phyloP scores from a whole-genome alignment of 2,329 filamentous ascomycete species.

The Exophiala spinifera region DNA sequence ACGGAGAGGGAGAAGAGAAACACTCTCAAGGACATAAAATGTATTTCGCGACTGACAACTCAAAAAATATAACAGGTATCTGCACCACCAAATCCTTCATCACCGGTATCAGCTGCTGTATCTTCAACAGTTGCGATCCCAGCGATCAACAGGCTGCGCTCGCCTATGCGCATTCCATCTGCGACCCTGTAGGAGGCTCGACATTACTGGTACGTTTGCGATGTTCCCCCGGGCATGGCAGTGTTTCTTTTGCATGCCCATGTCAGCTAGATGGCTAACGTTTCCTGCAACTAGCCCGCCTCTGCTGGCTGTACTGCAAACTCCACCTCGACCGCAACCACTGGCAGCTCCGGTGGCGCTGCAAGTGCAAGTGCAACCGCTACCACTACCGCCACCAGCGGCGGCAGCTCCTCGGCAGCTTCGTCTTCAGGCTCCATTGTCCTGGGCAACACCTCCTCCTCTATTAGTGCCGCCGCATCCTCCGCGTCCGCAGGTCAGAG shows the following conservation, averaged over 20 bases:
- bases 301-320: slow-evolving; percentile 15
- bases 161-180: slow-evolving; percentile 34
- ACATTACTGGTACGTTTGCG: slow-evolving; percentile 32
- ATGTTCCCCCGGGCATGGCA: too few relatives aligned
- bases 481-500: slow-evolving; percentile 3
- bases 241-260: too few relatives aligned
- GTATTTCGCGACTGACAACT: too few relatives aligned
- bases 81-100: slow-evolving; percentile 49
- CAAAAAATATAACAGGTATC: slow-evolving; percentile 34
- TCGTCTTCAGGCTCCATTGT: slow-evolving; percentile 17
- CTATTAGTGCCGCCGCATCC: slow-evolving; percentile 17
- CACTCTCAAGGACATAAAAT: too few relatives aligned
- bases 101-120: slow-evolving; percentile 49
- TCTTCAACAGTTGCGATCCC: slow-evolving; percentile 42
- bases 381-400: slow-evolving; percentile 9
- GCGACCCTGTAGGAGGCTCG: slow-evolving; percentile 37
- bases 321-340: slow-evolving; percentile 2
- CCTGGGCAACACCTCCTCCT: neutral
- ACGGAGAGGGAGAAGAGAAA: too few relatives aligned
- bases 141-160: slow-evolving; percentile 42
- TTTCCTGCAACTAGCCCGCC: slow-evolving; percentile 11
- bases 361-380: slow-evolving; percentile 18
- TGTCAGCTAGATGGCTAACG: slow-evolving; percentile 32
- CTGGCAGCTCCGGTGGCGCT: slow-evolving; percentile 20
- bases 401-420: slow-evolving; percentile 11